Evolutionary conservation across 768 basidiomycete species (phyloP).

Genomic region (Tulasnella sp.): DNA sequence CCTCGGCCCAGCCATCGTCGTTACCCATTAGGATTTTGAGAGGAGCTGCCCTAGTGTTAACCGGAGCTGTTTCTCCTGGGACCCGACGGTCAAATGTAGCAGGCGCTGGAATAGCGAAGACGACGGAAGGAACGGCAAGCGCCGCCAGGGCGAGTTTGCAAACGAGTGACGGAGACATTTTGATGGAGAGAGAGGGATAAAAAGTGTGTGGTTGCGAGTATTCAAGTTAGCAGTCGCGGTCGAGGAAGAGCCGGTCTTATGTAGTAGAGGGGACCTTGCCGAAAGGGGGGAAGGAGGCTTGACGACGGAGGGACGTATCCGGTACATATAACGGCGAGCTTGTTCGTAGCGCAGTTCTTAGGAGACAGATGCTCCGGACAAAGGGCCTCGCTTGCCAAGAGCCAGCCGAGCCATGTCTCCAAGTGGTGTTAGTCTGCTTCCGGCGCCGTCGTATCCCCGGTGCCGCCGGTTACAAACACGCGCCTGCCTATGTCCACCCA

Average conservation of each 20-base stretch:
- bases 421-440: neutral
- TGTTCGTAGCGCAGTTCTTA: neutral
- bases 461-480: neutral
- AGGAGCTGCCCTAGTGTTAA: neutral
- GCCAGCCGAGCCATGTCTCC: too few species aligned
- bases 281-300: neutral
- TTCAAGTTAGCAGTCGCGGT: neutral
- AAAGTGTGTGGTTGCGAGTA: neutral
- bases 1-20: conserved; percentile 27
- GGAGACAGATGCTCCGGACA: too few species aligned
- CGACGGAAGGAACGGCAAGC: neutral
- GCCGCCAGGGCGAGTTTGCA: neutral
- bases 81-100: neutral
- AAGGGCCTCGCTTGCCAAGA: too few species aligned
- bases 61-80: neutral
- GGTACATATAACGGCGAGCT: too few species aligned
- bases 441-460: neutral
- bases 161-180: neutral
- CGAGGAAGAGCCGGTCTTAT: neutral
- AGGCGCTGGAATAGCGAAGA: neutral
- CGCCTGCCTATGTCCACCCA: too few species aligned
- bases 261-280: neutral
- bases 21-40: neutral
- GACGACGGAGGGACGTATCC: too few species aligned
- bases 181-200: neutral